Base-by-base conservation (phyloP, 352 stramenopile species). In the Hyaloperonospora brassicae region DNA sequence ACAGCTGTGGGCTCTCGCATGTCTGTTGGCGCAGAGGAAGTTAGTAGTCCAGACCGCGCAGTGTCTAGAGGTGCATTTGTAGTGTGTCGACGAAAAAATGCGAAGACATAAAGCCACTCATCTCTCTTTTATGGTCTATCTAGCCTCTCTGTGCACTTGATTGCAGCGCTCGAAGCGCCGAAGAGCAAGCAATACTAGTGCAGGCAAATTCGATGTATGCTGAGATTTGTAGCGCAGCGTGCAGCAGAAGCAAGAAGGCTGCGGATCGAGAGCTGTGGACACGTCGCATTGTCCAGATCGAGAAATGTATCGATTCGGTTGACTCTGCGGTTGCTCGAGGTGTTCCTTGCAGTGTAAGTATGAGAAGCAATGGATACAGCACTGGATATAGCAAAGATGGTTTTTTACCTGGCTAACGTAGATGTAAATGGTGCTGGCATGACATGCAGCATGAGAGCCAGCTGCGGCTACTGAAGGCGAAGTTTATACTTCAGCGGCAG, bases 1-100 rank as follows among this genome's bases (percentile, higher is more conserved):
- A 58, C 73, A 86, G 55, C 58, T 91, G 11, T 91, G 81, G 81
- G 72, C 52, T 50, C 66, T 91, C 25, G 74, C 74, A n/a, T 68
- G 66, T 25, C 40, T 79, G 23, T 48, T 89, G 4, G 47, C 58
- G 9, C 49, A 76, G 31, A 64, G 81, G 48, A 36, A 79, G 10
- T 62, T 82, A 38, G 52, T 51, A 13, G 43, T 62, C 1, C 71
- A 84, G 55, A 67, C 72, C 2, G 57, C 63, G 17, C 49, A 64
- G 53, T 85, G 68, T 47, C 60, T 91, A 30, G 66, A 88, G 66
- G 72, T 87, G 39, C 34, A 50, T 22, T 17, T 38, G 13, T 31
- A 22, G 31, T 22, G 10, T 24, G 10, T 0, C 13, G 8, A 35
- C 12, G 27, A 24, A n/a, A 13, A 0, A 17, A 24, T 7, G 4